These are phyloP conservation scores for Lupinus albus DNA, from an alignment of 306 rosid species.

Conservation along the genomic window DNA sequence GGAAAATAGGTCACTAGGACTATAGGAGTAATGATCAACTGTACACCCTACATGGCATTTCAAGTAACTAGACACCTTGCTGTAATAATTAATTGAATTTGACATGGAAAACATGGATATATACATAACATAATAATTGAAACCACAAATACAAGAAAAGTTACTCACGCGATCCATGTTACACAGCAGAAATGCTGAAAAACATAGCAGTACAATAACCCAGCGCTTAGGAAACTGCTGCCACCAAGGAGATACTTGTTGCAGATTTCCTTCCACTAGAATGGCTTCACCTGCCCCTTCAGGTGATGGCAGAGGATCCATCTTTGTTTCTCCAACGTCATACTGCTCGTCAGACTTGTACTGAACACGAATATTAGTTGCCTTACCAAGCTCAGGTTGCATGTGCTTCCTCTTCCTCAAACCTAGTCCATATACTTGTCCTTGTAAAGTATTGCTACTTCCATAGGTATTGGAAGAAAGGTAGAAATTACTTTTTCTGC, in stretches of 20 bases:
- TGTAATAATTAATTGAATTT: slow-evolving; percentile 8
- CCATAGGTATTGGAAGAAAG: slow-evolving; percentile 47
- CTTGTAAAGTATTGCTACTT: slow-evolving; percentile 38
- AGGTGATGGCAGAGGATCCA: slow-evolving; percentile 56
- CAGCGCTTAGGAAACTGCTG: slow-evolving; percentile 87
- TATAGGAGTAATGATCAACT: neutral
- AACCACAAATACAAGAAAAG: slow-evolving; percentile 24
- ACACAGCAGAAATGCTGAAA: slow-evolving; percentile 80
- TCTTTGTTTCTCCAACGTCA: slow-evolving; percentile 53
- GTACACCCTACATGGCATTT: neutral
- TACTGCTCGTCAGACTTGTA: slow-evolving; percentile 83
- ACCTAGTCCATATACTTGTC: slow-evolving; percentile 40
- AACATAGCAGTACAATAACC: slow-evolving; percentile 90
- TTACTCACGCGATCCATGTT: slow-evolving; percentile 98
- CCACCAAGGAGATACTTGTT: slow-evolving; percentile 64
- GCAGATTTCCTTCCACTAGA: slow-evolving; percentile 55
- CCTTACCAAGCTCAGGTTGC: slow-evolving; percentile 47
- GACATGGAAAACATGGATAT: slow-evolving; percentile 20
- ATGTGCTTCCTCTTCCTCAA: slow-evolving; percentile 42
- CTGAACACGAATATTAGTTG: slow-evolving; percentile 50
- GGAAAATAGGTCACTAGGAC: slow-evolving; percentile 19
- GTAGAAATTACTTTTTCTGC: slow-evolving; percentile 44
- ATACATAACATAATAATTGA: slow-evolving; percentile 3
- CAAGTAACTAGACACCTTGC: slow-evolving; percentile 1
- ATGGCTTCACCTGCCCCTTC: slow-evolving; percentile 75